phyloP scores from a whole-genome alignment of 306 rosid species.

The Castanea crenata region DNA sequence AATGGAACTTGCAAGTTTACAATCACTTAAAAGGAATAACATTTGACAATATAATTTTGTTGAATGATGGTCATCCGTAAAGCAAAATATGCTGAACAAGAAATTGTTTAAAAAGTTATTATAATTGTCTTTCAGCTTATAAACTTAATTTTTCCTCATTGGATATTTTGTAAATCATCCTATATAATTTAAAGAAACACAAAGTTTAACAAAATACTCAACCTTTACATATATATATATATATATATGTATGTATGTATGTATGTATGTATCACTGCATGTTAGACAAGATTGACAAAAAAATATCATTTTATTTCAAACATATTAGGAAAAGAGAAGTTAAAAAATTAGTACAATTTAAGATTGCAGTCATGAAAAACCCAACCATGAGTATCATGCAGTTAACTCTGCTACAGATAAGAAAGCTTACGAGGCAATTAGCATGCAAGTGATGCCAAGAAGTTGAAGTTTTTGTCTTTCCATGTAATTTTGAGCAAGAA shows the following conservation, averaged over 20 bases:
- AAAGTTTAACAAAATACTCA: not conserved
- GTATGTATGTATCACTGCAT: not conserved
- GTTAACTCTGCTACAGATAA: constrained; percentile 18
- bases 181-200: not conserved
- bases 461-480: constrained; percentile 81
- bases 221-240: not conserved
- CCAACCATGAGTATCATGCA: not conserved
- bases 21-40: not conserved
- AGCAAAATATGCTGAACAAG: not conserved
- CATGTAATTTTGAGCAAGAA: constrained; percentile 67
- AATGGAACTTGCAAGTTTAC: not conserved
- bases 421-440: constrained; percentile 85
- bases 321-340: not conserved
- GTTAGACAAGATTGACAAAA: not conserved
- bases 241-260: too few relatives aligned
- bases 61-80: not conserved
- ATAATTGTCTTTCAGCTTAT: not conserved
- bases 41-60: not conserved
- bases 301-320: not conserved
- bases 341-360: not conserved
- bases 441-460: constrained; percentile 94
- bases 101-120: not conserved
- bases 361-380: not conserved
- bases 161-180: not conserved
- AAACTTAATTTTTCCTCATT: not conserved